Conservation (phyloP, 1,284 basidiomycete genomes). For the Tetrapyrgos nigripes region DNA sequence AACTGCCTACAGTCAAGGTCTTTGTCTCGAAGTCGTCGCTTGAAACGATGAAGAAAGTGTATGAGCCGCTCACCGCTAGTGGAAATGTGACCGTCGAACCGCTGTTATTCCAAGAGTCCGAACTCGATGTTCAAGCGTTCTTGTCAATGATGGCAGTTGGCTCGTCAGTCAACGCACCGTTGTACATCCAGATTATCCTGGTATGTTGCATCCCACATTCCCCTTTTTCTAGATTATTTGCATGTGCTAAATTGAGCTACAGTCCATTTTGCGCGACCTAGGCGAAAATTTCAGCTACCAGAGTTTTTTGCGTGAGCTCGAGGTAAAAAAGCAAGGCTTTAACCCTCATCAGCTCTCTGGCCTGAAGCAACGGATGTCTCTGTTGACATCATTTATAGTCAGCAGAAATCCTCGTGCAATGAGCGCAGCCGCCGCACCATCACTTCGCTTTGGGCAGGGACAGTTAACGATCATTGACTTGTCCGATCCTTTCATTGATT, state of each 20-base stretch:
- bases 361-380: constrained; percentile 63
- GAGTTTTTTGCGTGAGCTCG: constrained; percentile 54
- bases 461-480: constrained; percentile 70
- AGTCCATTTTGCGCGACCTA: constrained; percentile 45
- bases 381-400: constrained; percentile 60
- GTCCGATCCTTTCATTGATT: constrained; percentile 76
- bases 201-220: constrained; percentile 42
- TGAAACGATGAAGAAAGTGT: constrained; percentile 62
- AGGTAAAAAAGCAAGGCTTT: constrained; percentile 53
- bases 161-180: constrained; percentile 61
- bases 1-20: constrained; percentile 57
- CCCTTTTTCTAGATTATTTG: constrained; percentile 2
- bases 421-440: background rate
- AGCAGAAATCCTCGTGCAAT: constrained; percentile 29
- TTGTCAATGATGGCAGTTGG: constrained; percentile 72
- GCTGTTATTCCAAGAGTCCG: constrained; percentile 60
- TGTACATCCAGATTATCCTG: constrained; percentile 70
- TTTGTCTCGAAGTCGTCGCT: constrained; percentile 70
- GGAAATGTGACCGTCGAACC: constrained; percentile 55
- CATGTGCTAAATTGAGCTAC: background rate
- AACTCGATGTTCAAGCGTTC: constrained; percentile 72
- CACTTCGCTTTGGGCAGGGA: constrained; percentile 52
- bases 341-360: constrained; percentile 58
- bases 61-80: constrained; percentile 53
- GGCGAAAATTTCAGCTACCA: constrained; percentile 45